Base-by-base conservation (phyloP, 2,329 filamentous ascomycete genomes). In the Aspergillus unguis region DNA sequence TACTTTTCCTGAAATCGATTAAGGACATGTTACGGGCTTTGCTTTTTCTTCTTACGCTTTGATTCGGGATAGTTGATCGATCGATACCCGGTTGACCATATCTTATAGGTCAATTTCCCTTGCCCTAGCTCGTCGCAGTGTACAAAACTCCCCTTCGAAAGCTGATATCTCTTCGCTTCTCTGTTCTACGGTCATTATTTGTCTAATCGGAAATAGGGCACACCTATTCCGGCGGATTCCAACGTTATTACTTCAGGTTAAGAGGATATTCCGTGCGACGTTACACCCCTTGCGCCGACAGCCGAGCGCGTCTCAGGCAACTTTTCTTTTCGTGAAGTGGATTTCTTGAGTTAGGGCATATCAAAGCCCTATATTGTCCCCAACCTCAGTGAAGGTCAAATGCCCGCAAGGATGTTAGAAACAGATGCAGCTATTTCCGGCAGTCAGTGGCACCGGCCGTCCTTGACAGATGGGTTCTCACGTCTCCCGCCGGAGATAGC, bases 401-500 rank as follows among this genome's bases (percentile, higher is more conserved):
- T 32, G n/a, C n/a, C 28, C 9, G 7, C 26, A 9, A 35, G 26
- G 27, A 47, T 47, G 29, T 8, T 28, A 23, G 37, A 6, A 33
- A 29, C 1, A 29, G n/a, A 25, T 23, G 35, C 11, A 26, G 17
- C 28, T 33, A 27, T 28, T 5, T 26, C 26, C n/a, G 23, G n/a
- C 25, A 9, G 29, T 35, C 6, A 3, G n/a, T 43, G 36, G 5
- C 36, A 17, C 41, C 27, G 33, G 28, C 29, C 48, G 17, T 49
- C 27, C 27, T 60, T 59, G 58, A 52, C 48, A 6, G 59, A 58
- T 47, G 52, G 42, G 28, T 52, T 70, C 43, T 61, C 49, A 23
- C 49, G 41, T 35, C 59, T 72, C 26, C 69, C 69, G 1, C 45
- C 63, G 27, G 69, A 72, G 54, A 46, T 71, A 37, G 55, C 68